These are phyloP conservation scores for Aspergillus sp. DNA, from an alignment of 2,329 filamentous ascomycete species.

Conservation along the genomic window DNA sequence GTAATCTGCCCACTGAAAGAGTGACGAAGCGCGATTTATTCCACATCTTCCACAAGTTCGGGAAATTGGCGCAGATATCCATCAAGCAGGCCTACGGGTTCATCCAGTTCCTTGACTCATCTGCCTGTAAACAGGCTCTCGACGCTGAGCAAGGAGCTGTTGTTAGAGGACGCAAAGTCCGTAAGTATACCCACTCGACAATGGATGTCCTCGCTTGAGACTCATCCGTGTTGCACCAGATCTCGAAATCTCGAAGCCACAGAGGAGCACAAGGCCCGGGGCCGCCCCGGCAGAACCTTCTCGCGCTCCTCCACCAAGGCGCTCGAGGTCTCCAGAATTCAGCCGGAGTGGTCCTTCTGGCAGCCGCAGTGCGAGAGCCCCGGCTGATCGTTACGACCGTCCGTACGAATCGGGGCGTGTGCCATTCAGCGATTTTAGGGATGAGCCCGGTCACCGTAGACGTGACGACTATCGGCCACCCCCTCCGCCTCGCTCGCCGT, in stretches of 20 bases:
- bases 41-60: conserved; percentile 82
- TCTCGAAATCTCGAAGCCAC: conserved; percentile 71
- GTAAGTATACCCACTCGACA: conserved; percentile 57
- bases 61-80: conserved; percentile 87
- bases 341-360: conserved; percentile 42
- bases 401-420: conserved; percentile 37
- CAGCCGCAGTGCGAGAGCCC: conserved; percentile 33
- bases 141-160: conserved; percentile 76
- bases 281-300: conserved; percentile 42
- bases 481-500: conserved; percentile 58
- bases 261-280: conserved; percentile 70
- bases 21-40: conserved; percentile 94
- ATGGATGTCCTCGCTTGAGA: conserved; percentile 17
- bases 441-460: conserved; percentile 48
- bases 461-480: conserved; percentile 64
- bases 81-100: conserved; percentile 97
- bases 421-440: conserved; percentile 52
- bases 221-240: conserved; percentile 27
- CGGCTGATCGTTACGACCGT: conserved; percentile 50
- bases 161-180: conserved; percentile 87
- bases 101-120: conserved; percentile 82
- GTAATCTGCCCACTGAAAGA: conserved; percentile 88
- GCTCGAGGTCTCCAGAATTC: conserved; percentile 67
- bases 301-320: conserved; percentile 47
- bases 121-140: conserved; percentile 74